A percentile compares a stretch with the other conserved stretches of the same genome.
Evolutionary conservation across 2,329 filamentous ascomycete species (phyloP).

Genomic region (Pseudogymnoascus sp.): DNA sequence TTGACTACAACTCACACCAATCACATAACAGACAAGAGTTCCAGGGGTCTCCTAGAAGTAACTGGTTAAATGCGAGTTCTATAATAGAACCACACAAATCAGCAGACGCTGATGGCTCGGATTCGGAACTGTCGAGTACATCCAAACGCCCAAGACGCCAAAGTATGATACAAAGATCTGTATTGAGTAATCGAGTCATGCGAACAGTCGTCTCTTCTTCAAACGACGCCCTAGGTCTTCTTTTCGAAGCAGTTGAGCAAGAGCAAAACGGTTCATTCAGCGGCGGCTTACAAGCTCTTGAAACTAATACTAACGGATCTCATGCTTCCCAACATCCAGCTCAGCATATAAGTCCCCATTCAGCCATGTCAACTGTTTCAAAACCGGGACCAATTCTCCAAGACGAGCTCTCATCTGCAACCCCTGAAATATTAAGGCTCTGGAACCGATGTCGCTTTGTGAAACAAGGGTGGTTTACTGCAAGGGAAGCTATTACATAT

Average conservation of each 20-base stretch:
- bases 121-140: background rate
- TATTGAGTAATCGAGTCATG: slow-evolving; percentile 30
- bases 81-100: background rate
- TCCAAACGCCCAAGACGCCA: background rate
- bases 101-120: background rate
- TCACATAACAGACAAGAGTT: background rate
- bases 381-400: background rate
- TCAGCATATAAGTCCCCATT: slow-evolving; percentile 31
- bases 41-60: background rate
- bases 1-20: background rate
- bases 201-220: slow-evolving; percentile 46
- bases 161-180: slow-evolving; percentile 11
- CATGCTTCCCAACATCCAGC: slow-evolving; percentile 32
- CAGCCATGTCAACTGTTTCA: slow-evolving; percentile 14
- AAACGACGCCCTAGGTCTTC: slow-evolving; percentile 46
- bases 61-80: background rate
- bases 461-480: slow-evolving; percentile 50
- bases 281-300: slow-evolving; percentile 32
- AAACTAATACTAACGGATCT: slow-evolving; percentile 30
- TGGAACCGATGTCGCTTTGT: slow-evolving; percentile 48
- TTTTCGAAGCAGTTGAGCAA: slow-evolving; percentile 45
- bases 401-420: background rate
- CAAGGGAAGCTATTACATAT: slow-evolving; percentile 47
- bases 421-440: slow-evolving; percentile 34
- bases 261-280: slow-evolving; percentile 20